Evolutionary conservation across 2,329 filamentous ascomycete species (phyloP), one percentile per base, ranked within the genome.

Genomic region (Alternaria brassicicola): DNA sequence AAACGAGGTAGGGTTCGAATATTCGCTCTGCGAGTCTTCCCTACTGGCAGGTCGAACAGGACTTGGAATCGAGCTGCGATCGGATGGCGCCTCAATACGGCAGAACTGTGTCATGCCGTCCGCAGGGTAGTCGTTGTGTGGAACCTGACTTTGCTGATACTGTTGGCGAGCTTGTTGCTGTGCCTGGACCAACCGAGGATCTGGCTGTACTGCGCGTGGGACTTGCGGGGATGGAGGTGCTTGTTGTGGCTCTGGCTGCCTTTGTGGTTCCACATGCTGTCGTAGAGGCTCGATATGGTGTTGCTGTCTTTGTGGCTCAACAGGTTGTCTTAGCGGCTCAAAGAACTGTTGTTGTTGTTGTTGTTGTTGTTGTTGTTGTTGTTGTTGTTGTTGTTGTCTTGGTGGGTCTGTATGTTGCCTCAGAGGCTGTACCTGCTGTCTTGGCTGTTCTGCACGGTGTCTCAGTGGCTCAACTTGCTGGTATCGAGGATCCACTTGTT

Each of bases 41-140:
- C 91, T 87, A 75, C 92, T 97, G 13, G 89, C 89, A 45, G 93
- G 92, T 43, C 93, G 86, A 48, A 86, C 88, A 23, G 88, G 86
- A 61, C 87, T 89, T 42, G 85, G 87, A 21, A 85, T 84, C 5
- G 89, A 89, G 78, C 84, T 93, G 78, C 79, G 86, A 79, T 89
- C 88, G n/a, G 87, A 89, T 48, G 84, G 84, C 36, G 89, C 85
- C 4, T 88, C 90, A 36, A 91, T 88, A 59, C 93, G 88, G 78
- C 94, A 98, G 62, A 97, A 89, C 86, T 98, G 96, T 0, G 94
- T 97, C 93, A 98, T 98, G 4, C 93, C 94, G 74, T 98, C 94
- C 76, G 90, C 87, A 0, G 94, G 93, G 74, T 97, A 97, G 9
- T 95, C 92, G 68, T 98, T 96, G 70, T 97, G 93, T 13, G 94